Evolutionary conservation across 2,329 filamentous ascomycete genomes (phyloP).

Genomic region (Hymenoscyphus scutula): DNA sequence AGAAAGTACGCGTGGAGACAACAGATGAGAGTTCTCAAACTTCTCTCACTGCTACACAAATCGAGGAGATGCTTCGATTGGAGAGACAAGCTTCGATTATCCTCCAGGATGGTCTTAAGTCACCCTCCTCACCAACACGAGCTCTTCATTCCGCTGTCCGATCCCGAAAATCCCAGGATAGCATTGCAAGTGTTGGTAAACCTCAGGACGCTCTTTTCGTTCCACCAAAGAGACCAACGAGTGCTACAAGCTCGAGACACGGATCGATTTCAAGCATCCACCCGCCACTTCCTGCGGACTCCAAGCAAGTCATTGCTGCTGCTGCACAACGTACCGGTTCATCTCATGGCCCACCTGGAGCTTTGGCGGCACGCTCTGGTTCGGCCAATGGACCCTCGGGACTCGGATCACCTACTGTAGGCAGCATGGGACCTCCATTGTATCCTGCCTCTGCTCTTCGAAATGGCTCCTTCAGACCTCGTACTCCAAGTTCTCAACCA

Average conservation of each 20-base stretch:
- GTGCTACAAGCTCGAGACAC: slow-evolving; percentile 64
- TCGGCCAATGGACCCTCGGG: slow-evolving; percentile 2
- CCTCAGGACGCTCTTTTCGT: slow-evolving; percentile 39
- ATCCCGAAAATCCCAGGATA: slow-evolving; percentile 50
- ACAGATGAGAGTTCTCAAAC: slow-evolving; percentile 79
- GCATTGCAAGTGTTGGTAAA: slow-evolving; percentile 44
- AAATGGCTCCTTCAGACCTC: slow-evolving; percentile 51
- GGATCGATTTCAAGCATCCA: slow-evolving; percentile 46
- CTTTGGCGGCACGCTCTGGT: slow-evolving; percentile 40
- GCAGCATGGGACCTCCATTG: slow-evolving; percentile 77
- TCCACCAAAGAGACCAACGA: slow-evolving; percentile 59
- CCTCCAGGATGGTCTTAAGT: slow-evolving; percentile 26
- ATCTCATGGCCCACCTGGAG: slow-evolving; percentile 8
- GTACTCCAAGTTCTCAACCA: slow-evolving; percentile 55
- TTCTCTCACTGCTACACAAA: slow-evolving; percentile 73
- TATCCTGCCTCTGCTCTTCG: slow-evolving; percentile 70
- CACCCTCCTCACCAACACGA: slow-evolving; percentile 28
- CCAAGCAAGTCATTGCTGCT: slow-evolving; percentile 79
- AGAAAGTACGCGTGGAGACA: slow-evolving; percentile 45
- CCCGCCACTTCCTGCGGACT: slow-evolving; percentile 78
- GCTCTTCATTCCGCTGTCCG: slow-evolving; percentile 41
- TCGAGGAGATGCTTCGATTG: slow-evolving; percentile 70
- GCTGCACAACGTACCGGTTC: slow-evolving; percentile 36
- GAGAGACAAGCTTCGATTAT: slow-evolving; percentile 40
- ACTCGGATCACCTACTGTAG: slow-evolving; percentile 35